Conservation (phyloP, 2,329 filamentous ascomycete species). For the Aureobasidium sp. region DNA sequence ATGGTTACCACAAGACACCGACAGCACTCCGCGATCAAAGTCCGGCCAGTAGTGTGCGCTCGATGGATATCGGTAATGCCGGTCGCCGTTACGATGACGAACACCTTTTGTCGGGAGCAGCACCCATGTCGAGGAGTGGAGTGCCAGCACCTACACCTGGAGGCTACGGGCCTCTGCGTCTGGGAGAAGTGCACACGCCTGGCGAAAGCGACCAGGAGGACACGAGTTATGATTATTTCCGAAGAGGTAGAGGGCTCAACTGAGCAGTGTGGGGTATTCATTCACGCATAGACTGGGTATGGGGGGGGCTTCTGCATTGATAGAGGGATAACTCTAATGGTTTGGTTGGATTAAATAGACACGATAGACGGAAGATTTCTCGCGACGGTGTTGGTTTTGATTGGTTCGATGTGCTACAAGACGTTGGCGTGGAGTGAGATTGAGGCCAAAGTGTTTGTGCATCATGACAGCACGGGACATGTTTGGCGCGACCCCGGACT, state of each 20-base stretch:
- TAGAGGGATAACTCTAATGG: not conserved
- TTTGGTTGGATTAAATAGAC: not conserved
- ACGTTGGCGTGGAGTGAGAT: not conserved
- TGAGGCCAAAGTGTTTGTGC: not conserved
- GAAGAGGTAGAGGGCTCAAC: constrained; percentile 20
- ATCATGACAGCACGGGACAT: not conserved
- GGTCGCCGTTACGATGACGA: constrained; percentile 14
- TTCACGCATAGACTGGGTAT: constrained; percentile 1
- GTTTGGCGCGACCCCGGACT: constrained; percentile 6
- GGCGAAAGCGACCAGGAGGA: constrained; percentile 25
- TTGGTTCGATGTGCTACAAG: not conserved
- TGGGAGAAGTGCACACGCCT: constrained; percentile 20
- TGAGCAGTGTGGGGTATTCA: not conserved
- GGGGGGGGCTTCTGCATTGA: not conserved
- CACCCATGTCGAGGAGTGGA: constrained; percentile 23
- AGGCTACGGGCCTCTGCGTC: constrained; percentile 24
- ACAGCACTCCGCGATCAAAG: constrained; percentile 33
- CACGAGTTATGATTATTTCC: constrained; percentile 34
- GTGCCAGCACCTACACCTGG: constrained; percentile 16
- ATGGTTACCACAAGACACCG: constrained; percentile 40
- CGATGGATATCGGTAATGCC: constrained; percentile 19
- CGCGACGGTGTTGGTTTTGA: not conserved
- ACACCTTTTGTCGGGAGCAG: constrained; percentile 21
- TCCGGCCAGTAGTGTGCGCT: constrained; percentile 27
- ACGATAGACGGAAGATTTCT: not conserved